Percentiles rank a stretch among this genome's conserved stretches.
These are phyloP conservation scores for Ceratocystis huliohia DNA, from an alignment of 2,329 filamentous ascomycete genomes.

Conservation along the genomic window DNA sequence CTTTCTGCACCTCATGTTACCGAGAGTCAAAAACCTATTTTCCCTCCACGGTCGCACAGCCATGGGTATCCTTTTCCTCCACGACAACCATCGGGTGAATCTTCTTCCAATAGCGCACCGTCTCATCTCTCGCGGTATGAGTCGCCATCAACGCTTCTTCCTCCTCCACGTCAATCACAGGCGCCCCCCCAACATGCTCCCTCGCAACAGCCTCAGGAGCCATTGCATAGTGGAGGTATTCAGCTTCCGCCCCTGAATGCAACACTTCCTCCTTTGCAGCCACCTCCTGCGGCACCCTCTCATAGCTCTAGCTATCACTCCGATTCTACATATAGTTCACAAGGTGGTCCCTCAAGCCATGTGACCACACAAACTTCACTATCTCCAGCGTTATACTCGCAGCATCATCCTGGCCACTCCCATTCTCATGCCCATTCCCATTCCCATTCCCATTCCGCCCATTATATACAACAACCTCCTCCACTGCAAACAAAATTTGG, in stretches of 20 bases:
- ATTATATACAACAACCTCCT: conserved; percentile 13
- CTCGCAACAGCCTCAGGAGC: neutral
- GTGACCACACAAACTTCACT: neutral
- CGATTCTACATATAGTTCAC: conserved; percentile 8
- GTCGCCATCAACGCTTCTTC: conserved; percentile 1
- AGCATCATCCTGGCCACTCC: neutral
- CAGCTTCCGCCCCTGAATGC: conserved; percentile 7
- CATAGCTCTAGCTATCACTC: conserved; percentile 18
- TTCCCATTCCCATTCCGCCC: conserved; percentile 1
- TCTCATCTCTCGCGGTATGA: neutral
- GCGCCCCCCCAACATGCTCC: conserved; percentile 19
- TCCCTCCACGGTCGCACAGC: conserved; percentile 6
- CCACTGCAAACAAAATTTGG: conserved; percentile 14
- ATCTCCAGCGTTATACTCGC: neutral
- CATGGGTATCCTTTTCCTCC: neutral
- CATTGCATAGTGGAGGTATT: neutral
- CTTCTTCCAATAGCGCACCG: neutral
- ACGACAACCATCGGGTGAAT: neutral
- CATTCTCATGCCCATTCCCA: conserved; percentile 7
- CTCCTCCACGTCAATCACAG: conserved; percentile 7
- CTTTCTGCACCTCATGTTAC: conserved; percentile 24
- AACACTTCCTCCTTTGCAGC: conserved; percentile 11
- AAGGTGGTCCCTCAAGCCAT: neutral
- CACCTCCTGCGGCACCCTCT: conserved; percentile 15
- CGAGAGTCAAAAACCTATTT: neutral